These are phyloP conservation scores for Hyaloscypha finlandica DNA, from an alignment of 495 filamentous ascomycete genomes.

Conservation along the genomic window DNA sequence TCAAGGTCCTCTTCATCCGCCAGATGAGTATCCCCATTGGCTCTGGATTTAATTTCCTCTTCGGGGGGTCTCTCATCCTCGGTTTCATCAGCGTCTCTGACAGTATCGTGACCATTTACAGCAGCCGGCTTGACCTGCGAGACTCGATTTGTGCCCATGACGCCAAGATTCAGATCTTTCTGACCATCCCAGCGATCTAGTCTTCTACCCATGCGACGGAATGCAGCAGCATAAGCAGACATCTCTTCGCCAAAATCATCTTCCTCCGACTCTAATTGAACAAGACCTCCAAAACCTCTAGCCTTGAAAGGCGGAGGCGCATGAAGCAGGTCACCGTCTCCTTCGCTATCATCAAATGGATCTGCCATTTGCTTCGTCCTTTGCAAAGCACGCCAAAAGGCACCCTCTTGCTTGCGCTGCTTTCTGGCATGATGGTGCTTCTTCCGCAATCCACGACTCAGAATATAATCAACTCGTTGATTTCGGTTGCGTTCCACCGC, in stretches of 20 bases:
- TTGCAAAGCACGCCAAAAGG: conserved; percentile 67
- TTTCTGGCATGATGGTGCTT: conserved; percentile 63
- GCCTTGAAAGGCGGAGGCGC: conserved; percentile 44
- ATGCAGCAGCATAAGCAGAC: conserved; percentile 66
- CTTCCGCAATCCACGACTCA: conserved; percentile 70
- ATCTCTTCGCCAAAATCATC: conserved; percentile 83
- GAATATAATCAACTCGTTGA: conserved; percentile 83
- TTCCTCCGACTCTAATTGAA: conserved; percentile 62
- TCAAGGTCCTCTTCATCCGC: conserved; percentile 52
- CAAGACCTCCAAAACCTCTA: conserved; percentile 67
- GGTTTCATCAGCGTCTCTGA: conserved; percentile 32
- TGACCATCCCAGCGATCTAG: conserved; percentile 73
- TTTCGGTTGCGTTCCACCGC: conserved; percentile 88
- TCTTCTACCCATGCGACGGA: conserved; percentile 67
- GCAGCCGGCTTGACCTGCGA: conserved; percentile 15
- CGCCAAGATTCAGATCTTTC: conserved; percentile 47
- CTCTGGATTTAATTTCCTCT: neutral
- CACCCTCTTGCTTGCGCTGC: conserved; percentile 59
- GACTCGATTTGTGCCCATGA: conserved; percentile 46
- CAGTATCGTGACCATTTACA: conserved; percentile 22
- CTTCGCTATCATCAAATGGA: conserved; percentile 77
- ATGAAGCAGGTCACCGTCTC: conserved; percentile 57
- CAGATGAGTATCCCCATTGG: conserved; percentile 41
- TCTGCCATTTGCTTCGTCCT: conserved; percentile 67
- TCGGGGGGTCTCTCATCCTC: conserved; percentile 30